Conservation (phyloP, 768 basidiomycete genomes). For the Mrakia frigida region DNA sequence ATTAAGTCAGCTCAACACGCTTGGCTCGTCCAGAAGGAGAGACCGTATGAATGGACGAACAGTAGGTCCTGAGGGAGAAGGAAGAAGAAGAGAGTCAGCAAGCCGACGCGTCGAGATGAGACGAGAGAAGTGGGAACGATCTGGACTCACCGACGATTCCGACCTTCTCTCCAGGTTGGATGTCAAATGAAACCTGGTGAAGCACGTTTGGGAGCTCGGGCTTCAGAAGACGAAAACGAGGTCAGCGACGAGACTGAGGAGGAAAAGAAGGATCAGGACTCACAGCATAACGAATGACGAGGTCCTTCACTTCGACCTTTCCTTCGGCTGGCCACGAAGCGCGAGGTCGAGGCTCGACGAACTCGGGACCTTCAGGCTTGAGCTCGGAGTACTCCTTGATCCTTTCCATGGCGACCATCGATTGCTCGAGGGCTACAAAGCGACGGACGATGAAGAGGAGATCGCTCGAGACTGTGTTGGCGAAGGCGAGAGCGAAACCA, state of each 20-base stretch:
- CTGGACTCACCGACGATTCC: constrained; percentile 47
- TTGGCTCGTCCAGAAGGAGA: neutral
- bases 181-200: constrained; percentile 68
- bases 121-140: neutral
- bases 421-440: constrained; percentile 48
- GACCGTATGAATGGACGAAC: neutral
- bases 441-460: constrained; percentile 58
- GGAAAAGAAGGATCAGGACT: neutral
- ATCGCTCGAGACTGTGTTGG: constrained; percentile 67
- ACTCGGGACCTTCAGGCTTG: constrained; percentile 70
- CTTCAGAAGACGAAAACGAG: constrained; percentile 38
- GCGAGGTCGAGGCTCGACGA: constrained; percentile 73
- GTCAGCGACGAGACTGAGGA: constrained; percentile 40
- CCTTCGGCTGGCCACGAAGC: constrained; percentile 65
- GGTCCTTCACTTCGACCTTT: constrained; percentile 37
- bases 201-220: constrained; percentile 82
- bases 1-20: neutral
- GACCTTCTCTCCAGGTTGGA: constrained; percentile 72
- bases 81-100: neutral
- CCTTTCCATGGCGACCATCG: constrained; percentile 41
- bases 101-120: too few species aligned
- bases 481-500: constrained; percentile 61
- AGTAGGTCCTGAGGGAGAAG: neutral
- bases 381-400: constrained; percentile 38
- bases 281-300: constrained; percentile 39